Base-by-base conservation (phyloP, 352 stramenopile genomes). In the Phytophthora palmivora region DNA sequence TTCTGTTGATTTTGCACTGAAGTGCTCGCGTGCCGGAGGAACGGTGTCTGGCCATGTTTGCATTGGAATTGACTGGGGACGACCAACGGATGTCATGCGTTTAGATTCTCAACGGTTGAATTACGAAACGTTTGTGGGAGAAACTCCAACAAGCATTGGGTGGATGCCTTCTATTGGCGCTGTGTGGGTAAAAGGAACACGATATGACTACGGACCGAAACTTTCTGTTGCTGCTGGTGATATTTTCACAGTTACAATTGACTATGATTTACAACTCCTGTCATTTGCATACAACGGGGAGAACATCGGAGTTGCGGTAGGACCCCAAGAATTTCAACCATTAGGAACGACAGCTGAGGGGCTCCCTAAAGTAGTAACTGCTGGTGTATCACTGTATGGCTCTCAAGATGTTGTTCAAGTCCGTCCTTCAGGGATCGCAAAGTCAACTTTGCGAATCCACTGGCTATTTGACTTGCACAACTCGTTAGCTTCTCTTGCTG, bases 391-490 rank as follows among this genome's bases (percentile, higher is more conserved):
- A 6, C 58, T 96, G 6, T 91, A 87, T 39, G 80, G 83, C 2
- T 67, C 73, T 1, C 74, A 93, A 54, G 86, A 95, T 55, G 63
- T 91, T n/a, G 74, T 89, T 15, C 77, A 95, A 47, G 74, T 93
- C 28, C 69, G 80, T 37, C 82, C 88, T 7, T 85, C 82, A 11
- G 88, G 88, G 10, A 73, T 95, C 10, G 80, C 78, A 9, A 87
- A 82, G 51, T 93, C 86, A n/a, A 96, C 84, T 0, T 64, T 94
- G 26, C 78, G 76, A 19, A 64, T 96, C 11, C 88, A 94, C 34
- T 96, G 88, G 88, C 54, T 96, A 15, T 85, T 93, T 19, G 88
- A 96, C 52, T 71, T 94, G 42, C 83, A 90, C 47, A 92, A 91
- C 26, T 80, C 83, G 12, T 48, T 91, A 26, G 70, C 88, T 18